Base-by-base conservation (phyloP, 2,329 filamentous ascomycete species). In the Tolypocladium endophyticum region DNA sequence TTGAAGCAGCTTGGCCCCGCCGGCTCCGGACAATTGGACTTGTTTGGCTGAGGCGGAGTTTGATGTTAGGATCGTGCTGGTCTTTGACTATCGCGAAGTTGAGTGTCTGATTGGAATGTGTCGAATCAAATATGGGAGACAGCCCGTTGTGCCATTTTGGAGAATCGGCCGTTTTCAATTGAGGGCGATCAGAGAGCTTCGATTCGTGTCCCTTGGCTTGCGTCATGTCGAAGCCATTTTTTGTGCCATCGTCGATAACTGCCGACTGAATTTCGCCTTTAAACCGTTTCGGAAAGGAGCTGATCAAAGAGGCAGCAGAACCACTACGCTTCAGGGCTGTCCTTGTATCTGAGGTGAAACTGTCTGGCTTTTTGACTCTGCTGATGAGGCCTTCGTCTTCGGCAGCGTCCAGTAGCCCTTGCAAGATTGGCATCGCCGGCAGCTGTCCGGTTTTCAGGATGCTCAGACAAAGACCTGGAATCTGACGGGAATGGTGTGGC, bases 1-100 rank as follows among this genome's bases (percentile, higher is more conserved):
- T 55, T 1, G 67, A 62, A 1, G 62, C 63, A 35, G 72, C 71
- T 11, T 76, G 73, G 35, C 76, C 80, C 59, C 79, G 79, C 45
- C 84, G 83, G 41, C 81, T 81, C 57, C 71, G 74, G 11, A 66
- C 66, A 7, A 60, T 58, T 14, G 69, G 68, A 59, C 79, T 83
- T 55, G 79, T 78, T 70, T 93, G 89, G 67, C 87, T 91, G 36
- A 90, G 75, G 53, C 86, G 83, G 54, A 85, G 65, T 35, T 80
- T 76, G 0, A 87, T 89, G 61, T 78, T 79, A 6, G 83, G 81
- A 65, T 90, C 84, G 65, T 85, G 81, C 1, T 87, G 82, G 65
- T 93, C 85, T 72, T 96, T 95, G 28, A 93, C 89, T 16, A 92
- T 82, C 1, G 87, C 82, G 67, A 91, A 95, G 35, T 79, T 80